Base-by-base conservation (phyloP, 2,329 filamentous ascomycete genomes). In the Chrysoporthe deuterocubensis region DNA sequence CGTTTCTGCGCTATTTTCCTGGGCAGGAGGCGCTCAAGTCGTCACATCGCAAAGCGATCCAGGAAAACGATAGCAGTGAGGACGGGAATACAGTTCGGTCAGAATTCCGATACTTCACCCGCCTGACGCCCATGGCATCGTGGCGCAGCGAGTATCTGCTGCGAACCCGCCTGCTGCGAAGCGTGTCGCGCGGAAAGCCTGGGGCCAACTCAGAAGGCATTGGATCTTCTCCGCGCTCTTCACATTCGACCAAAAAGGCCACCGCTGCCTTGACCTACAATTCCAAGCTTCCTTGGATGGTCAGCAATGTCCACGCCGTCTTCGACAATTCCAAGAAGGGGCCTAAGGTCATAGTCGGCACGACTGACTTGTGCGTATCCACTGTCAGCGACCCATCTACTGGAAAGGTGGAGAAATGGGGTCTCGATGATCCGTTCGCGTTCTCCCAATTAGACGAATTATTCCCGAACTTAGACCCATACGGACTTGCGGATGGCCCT, bases 141-240 rank as follows among this genome's bases (percentile, higher is more conserved):
- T 98, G 96, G 95, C 88, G 95, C 73, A 97, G 93, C 78, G 96
- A 99, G 78, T 99, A 98, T 75, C 91, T 98, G 60, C 81, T 97
- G 67, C 87, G 96, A 59, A 97, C 94, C 1, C 88, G 93, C 59
- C 85, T 98, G 63, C 81, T 98, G 64, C 88, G 94, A 57, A 96
- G 92, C 70, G 83, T 98, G 67, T 87, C 86, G 59, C 89, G 93
- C 69, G 96, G 95, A 62, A 97, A 94, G 76, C 93, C 95, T 68
- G 81, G 85, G 73, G 85, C 90, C 48, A 81, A 83, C 59, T 62
- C 64, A 80, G 83, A 74, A 76, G 86, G 79, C 42, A 79, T 82
- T 66, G 87, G 88, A 13, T 80, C 86, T 13, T 84, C 85, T 13
- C 76, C 79, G n/a, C 81, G 84, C n/a, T 76, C 78, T 48, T 80